Base-by-base conservation (phyloP, 1,284 basidiomycete species). In the Apiotrichum montevideense region DNA sequence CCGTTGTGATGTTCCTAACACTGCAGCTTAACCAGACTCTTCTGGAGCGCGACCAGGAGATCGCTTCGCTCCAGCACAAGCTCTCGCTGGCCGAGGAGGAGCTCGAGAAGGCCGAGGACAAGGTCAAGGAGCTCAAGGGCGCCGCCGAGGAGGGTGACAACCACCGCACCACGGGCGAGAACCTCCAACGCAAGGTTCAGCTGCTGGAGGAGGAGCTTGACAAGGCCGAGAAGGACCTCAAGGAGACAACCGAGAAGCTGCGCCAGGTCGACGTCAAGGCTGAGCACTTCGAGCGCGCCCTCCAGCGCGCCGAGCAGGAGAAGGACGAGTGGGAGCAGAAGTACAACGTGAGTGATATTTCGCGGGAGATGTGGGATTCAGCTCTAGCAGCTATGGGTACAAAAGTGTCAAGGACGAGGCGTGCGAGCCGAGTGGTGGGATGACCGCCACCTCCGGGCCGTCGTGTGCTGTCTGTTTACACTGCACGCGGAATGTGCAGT, bases 211-310 rank as follows among this genome's bases (percentile, higher is more conserved):
- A 92, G 71, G 95, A 99, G 79, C 83, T 98, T 21, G 96, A 98
- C 73, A 83, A 84, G 53, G 87, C 94, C 29, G 96, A 99, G 82
- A 95, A 93, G 85, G 95, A 94, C 74, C 81, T 93, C 64, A 94
- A 95, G 79, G 95, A 98, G 73, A 93, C 91, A 2, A 88, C 90
- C 35, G 96, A 98, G 79, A 97, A 95, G 95, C 83, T 99, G 67
- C 84, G 96, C 66, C 92, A 97, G 76, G 91, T 95, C 57, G 96
- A 99, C 75, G 88, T 98, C 78, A 98, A 98, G 81, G 94, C 96
- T 29, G 96, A 99, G 78, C 92, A 98, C 81, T 96, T 93, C 77
- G 95, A 98, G 79, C 85, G 94, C 55, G 90, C 96, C 73, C 85
- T 97, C 29, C 82, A 85, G 66, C 84, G 88, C 54, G 80, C 85